Conservation (phyloP, 2,329 filamentous ascomycete species). For the Trichoderma aggressivum region DNA sequence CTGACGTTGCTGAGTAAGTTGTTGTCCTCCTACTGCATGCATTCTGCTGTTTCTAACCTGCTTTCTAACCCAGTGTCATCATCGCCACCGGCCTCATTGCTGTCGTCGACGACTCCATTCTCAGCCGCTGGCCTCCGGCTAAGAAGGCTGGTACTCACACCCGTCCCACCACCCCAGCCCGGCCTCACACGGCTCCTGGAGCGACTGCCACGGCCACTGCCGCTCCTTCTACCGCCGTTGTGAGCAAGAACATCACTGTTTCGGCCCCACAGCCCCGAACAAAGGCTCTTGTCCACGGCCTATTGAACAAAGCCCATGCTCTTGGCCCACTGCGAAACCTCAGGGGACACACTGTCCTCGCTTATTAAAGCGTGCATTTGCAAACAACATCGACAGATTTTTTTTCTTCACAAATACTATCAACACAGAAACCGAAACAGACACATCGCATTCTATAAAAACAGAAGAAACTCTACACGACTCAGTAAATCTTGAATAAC, state of each 20-base stretch:
- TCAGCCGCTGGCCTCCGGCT: conserved; percentile 61
- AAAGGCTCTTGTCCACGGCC: conserved; percentile 15
- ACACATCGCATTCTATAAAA: neutral
- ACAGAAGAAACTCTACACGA: neutral
- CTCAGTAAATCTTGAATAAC: neutral
- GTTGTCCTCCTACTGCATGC: neutral
- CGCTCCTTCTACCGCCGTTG: neutral
- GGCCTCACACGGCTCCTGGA: conserved; percentile 6
- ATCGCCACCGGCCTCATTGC: conserved; percentile 85
- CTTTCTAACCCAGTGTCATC: conserved; percentile 68
- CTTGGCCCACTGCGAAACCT: conserved; percentile 14
- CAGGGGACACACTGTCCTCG: conserved; percentile 17
- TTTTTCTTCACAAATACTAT: neutral
- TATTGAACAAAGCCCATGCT: conserved; percentile 36
- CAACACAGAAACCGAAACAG: neutral
- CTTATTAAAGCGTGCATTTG: conserved; percentile 3
- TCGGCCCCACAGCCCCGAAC: conserved; percentile 5
- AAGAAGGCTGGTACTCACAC: conserved; percentile 35
- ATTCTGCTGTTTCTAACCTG: neutral
- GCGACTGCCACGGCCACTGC: neutral
- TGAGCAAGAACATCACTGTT: neutral
- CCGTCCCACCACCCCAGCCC: conserved; percentile 12
- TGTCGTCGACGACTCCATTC: conserved; percentile 89
- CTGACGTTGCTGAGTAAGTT: conserved; percentile 82
- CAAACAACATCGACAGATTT: conserved; percentile 8